phyloP scores from a whole-genome alignment of 2,329 filamentous ascomycete species.

The Colletotrichum spinosum region DNA sequence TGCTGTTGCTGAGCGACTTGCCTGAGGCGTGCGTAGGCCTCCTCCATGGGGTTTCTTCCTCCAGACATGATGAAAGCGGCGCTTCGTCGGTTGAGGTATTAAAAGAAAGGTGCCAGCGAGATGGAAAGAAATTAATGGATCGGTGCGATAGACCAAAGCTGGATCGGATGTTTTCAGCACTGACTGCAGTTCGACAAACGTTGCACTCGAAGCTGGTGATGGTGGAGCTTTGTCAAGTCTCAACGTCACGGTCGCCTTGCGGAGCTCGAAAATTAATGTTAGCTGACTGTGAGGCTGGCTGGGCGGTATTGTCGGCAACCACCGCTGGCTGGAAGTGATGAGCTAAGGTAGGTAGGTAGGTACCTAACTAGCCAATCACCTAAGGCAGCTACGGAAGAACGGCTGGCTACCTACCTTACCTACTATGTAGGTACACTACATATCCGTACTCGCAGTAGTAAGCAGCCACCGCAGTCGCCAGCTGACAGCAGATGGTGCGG shows the following conservation, averaged over 20 bases:
- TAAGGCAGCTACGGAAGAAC: slow-evolving; percentile 8
- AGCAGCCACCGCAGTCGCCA: not conserved
- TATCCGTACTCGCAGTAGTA: not conserved
- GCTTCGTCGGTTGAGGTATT: slow-evolving; percentile 1
- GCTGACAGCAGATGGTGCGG: too few species aligned
- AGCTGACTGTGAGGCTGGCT: not conserved
- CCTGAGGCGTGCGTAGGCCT: slow-evolving; percentile 63
- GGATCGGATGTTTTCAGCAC: too few species aligned
- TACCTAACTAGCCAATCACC: slow-evolving; percentile 1
- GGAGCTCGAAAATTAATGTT: slow-evolving; percentile 36
- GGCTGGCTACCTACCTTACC: too few species aligned
- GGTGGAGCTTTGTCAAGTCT: slow-evolving; percentile 34
- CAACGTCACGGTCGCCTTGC: slow-evolving; percentile 33
- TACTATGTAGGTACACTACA: too few species aligned
- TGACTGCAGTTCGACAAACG: too few species aligned
- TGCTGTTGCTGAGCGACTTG: slow-evolving; percentile 57
- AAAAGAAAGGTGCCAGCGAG: not conserved
- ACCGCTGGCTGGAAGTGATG: not conserved
- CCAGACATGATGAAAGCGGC: slow-evolving; percentile 28
- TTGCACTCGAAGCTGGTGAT: slow-evolving; percentile 20
- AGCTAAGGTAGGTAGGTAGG: too few species aligned
- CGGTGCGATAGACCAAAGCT: too few species aligned
- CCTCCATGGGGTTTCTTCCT: slow-evolving; percentile 56
- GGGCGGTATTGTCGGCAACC: slow-evolving; percentile 28
- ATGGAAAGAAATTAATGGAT: too few species aligned